Evolutionary conservation across 345 rosid species (phyloP).

Genomic region (Gynandropsis gynandra): DNA sequence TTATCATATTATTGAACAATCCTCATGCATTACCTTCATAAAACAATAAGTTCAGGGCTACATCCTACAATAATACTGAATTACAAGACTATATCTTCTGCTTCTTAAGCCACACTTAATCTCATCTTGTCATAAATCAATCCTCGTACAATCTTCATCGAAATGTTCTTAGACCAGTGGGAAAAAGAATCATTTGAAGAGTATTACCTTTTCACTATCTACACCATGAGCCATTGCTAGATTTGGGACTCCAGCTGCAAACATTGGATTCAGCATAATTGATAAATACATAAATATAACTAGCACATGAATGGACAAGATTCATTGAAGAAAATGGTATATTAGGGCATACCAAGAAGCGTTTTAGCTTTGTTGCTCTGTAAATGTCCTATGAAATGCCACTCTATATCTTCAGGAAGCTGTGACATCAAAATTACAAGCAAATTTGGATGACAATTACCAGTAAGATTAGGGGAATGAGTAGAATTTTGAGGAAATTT

Average conservation of each 20-base stretch:
- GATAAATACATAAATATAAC: background rate
- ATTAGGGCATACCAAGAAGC: conserved; percentile 47
- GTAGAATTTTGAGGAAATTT: background rate
- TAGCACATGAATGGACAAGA: background rate
- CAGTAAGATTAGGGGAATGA: background rate
- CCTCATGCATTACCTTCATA: background rate
- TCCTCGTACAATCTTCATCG: too few species aligned
- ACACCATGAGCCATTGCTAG: conserved; percentile 66
- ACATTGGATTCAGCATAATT: conserved; percentile 8
- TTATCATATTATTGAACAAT: conserved; percentile 1
- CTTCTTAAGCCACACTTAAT: too few species aligned
- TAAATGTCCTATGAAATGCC: conserved; percentile 88
- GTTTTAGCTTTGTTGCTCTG: conserved; percentile 89
- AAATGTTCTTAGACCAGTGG: too few species aligned
- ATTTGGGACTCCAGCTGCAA: conserved; percentile 80
- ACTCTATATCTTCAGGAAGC: conserved; percentile 81
- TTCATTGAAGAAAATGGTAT: background rate
- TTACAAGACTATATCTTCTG: conserved; percentile 5
- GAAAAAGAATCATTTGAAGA: background rate
- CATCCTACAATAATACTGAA: background rate
- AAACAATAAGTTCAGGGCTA: background rate
- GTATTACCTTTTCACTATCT: conserved; percentile 67
- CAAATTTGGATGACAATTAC: background rate
- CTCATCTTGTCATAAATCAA: too few species aligned
- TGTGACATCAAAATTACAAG: conserved; percentile 20